A percentile compares a stretch with the other conserved stretches of the same genome.
Evolutionary conservation across 768 basidiomycete genomes (phyloP).

Genomic region (Pleurotus salmoneostramineus): DNA sequence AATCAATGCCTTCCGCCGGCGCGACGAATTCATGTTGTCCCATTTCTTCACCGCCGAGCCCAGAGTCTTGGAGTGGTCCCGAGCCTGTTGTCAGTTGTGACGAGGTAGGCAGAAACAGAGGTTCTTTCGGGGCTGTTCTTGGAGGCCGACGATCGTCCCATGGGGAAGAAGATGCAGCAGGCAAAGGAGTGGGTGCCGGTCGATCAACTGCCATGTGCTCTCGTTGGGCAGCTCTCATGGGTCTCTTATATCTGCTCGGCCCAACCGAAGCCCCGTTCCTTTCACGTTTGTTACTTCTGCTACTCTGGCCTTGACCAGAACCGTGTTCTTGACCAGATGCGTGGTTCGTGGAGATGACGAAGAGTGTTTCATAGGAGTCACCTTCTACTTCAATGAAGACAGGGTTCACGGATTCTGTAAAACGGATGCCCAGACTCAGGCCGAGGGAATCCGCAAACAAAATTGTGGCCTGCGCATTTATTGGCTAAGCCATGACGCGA

Average conservation of each 20-base stretch:
- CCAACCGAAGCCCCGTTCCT: conserved; percentile 30
- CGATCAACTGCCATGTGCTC: conserved; percentile 13
- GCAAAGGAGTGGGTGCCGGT: conserved; percentile 31
- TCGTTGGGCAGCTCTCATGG: conserved; percentile 47
- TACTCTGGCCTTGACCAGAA: conserved; percentile 20
- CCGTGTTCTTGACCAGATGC: conserved; percentile 34
- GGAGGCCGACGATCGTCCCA: neutral
- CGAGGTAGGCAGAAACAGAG: conserved; percentile 42
- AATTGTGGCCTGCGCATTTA: conserved; percentile 62
- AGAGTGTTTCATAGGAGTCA: conserved; percentile 61
- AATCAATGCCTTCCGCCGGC: conserved; percentile 19
- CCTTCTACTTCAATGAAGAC: conserved; percentile 76
- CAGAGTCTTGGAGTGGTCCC: conserved; percentile 52
- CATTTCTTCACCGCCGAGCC: conserved; percentile 69
- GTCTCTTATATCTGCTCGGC: conserved; percentile 43
- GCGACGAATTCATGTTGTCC: conserved; percentile 47
- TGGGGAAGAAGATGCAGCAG: conserved; percentile 23
- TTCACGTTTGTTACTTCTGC: conserved; percentile 35
- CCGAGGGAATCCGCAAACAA: conserved; percentile 72
- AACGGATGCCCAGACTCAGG: conserved; percentile 63
- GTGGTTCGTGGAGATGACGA: conserved; percentile 77
- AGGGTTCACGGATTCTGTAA: conserved; percentile 71
- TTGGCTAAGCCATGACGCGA: neutral
- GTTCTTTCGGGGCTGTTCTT: conserved; percentile 17
- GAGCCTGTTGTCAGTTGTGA: conserved; percentile 59